Conservation (phyloP, 176 grass and related monocot genomes). For the Melocanna baccifera region DNA sequence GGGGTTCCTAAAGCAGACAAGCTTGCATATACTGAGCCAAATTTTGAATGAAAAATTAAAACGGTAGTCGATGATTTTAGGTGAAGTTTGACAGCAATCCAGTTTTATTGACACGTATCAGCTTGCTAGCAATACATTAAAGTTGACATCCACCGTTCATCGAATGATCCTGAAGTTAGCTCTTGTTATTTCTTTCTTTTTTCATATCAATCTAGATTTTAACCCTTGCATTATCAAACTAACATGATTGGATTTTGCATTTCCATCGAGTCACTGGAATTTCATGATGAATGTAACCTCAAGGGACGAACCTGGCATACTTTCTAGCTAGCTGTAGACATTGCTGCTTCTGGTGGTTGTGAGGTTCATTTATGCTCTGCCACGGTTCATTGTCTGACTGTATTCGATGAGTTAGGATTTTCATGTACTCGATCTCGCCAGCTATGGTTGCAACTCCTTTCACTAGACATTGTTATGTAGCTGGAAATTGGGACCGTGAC, state of each 20-base stretch:
- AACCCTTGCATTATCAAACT: neutral
- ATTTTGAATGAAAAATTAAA: constrained; percentile 32
- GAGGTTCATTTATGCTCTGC: neutral
- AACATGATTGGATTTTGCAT: neutral
- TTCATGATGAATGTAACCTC: constrained; percentile 6
- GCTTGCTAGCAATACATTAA: neutral
- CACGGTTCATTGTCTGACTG: neutral
- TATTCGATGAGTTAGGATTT: neutral
- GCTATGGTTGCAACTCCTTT: too few species aligned
- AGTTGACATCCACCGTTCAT: neutral
- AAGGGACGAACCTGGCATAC: neutral
- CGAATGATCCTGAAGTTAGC: neutral
- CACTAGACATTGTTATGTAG: too few species aligned
- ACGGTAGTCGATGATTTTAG: neutral
- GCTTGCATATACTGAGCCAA: constrained; percentile 1
- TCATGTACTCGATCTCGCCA: neutral
- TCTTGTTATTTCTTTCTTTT: neutral
- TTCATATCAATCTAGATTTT: neutral
- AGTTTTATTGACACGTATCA: constrained; percentile 11
- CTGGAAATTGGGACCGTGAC: too few species aligned
- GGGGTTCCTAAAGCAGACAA: constrained; percentile 19
- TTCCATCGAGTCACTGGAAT: neutral
- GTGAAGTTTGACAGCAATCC: neutral
- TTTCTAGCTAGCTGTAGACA: neutral
- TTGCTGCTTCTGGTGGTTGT: neutral